Evolutionary conservation across 2,329 filamentous ascomycete species (phyloP).

Genomic region (Pochonia chlamydosporia): DNA sequence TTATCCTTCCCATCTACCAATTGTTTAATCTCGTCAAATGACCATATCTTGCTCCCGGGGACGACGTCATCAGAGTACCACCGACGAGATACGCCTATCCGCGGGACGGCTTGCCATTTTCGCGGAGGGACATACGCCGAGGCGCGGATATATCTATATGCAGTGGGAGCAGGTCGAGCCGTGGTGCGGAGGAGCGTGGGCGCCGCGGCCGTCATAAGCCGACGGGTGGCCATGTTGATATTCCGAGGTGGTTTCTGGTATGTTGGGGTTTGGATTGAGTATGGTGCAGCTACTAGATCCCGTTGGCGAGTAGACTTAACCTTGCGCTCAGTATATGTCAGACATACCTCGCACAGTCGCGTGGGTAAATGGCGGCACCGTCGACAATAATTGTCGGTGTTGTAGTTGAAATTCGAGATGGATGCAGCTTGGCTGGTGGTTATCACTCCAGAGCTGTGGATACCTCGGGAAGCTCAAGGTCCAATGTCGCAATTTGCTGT

Average conservation of each 20-base stretch:
- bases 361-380: too few species aligned
- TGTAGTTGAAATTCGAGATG: too few species aligned
- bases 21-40: conserved; percentile 43
- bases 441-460: too few species aligned
- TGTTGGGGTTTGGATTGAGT: too few species aligned
- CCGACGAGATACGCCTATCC: not conserved
- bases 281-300: too few species aligned
- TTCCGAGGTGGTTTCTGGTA: not conserved
- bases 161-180: not conserved
- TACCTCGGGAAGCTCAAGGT: too few species aligned
- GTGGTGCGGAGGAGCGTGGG: not conserved
- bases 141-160: not conserved
- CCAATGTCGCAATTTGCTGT: too few species aligned
- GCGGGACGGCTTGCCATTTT: not conserved
- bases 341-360: too few species aligned
- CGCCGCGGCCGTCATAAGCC: not conserved
- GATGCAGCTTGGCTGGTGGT: too few species aligned
- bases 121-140: not conserved
- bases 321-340: too few species aligned
- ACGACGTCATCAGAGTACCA: conserved; percentile 20
- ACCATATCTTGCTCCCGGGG: conserved; percentile 33
- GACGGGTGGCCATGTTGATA: not conserved
- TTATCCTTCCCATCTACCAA: conserved; percentile 21
- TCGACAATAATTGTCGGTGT: too few species aligned
- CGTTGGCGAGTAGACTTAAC: too few species aligned